phyloP scores from a whole-genome alignment of 441 rosid genomes.

The Populus tomentosa region DNA sequence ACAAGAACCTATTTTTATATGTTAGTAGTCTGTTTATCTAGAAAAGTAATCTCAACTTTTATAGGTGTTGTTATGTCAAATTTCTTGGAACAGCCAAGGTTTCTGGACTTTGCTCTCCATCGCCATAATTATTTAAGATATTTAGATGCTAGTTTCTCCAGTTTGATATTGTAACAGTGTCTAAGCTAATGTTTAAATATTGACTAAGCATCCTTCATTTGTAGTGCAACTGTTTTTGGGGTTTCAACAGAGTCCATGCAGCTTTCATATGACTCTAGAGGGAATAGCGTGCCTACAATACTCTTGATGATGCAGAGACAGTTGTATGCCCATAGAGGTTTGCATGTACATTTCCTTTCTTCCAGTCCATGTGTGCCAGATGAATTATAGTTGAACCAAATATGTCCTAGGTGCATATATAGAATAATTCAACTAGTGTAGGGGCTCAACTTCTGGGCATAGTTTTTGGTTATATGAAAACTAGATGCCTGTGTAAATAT shows the following conservation, averaged over 20 bases:
- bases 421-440: not conserved
- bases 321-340: slow-evolving; percentile 70
- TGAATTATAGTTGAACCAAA: not conserved
- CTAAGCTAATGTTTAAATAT: not conserved
- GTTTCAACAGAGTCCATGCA: slow-evolving; percentile 94
- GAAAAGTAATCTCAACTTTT: not conserved
- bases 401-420: not conserved
- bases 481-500: not conserved
- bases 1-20: not conserved
- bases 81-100: not conserved
- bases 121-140: not conserved
- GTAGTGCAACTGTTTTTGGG: slow-evolving; percentile 83
- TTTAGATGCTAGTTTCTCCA: not conserved
- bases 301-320: slow-evolving; percentile 77
- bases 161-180: not conserved
- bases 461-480: not conserved
- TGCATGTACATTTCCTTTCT: slow-evolving; percentile 46
- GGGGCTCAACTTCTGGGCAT: not conserved
- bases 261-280: slow-evolving; percentile 72
- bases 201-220: slow-evolving; percentile 12
- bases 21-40: not conserved
- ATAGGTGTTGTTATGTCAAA: not conserved
- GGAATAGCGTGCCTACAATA: slow-evolving; percentile 79
- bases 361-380: not conserved
- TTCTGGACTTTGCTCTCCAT: not conserved